Conservation (phyloP, 2,329 filamentous ascomycete species). For the Aureobasidium pullulans region DNA sequence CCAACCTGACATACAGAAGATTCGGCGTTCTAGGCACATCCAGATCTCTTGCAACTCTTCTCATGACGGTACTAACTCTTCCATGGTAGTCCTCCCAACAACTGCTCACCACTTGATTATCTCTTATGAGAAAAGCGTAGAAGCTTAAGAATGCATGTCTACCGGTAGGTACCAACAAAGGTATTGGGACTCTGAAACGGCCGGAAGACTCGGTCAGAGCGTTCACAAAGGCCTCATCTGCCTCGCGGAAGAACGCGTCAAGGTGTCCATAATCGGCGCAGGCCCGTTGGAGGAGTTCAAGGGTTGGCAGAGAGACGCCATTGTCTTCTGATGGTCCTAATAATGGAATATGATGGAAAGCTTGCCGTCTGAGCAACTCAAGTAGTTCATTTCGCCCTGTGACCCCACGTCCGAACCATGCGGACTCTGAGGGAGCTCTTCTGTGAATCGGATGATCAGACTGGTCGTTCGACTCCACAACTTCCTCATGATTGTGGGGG, state of each 20-base stretch:
- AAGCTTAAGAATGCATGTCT: background rate
- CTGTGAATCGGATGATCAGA: too few relatives aligned
- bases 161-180: background rate
- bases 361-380: too few relatives aligned
- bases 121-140: background rate
- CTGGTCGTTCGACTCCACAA: too few relatives aligned
- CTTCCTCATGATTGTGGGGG: too few relatives aligned
- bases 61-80: background rate
- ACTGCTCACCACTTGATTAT: too few relatives aligned
- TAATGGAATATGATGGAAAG: too few relatives aligned
- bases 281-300: background rate
- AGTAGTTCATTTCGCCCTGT: too few relatives aligned
- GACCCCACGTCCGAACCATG: too few relatives aligned
- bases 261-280: background rate
- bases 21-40: background rate
- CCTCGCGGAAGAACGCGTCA: background rate
- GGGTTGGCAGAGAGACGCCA: background rate
- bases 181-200: background rate
- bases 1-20: background rate
- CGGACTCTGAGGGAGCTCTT: too few relatives aligned
- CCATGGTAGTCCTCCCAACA: background rate
- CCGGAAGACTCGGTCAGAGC: background rate
- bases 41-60: background rate
- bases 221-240: background rate
- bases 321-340: too few relatives aligned